A percentile compares a stretch with the other conserved stretches of the same genome.
Conservation (phyloP, 345 rosid genomes). For the Kernera saxatilis region DNA sequence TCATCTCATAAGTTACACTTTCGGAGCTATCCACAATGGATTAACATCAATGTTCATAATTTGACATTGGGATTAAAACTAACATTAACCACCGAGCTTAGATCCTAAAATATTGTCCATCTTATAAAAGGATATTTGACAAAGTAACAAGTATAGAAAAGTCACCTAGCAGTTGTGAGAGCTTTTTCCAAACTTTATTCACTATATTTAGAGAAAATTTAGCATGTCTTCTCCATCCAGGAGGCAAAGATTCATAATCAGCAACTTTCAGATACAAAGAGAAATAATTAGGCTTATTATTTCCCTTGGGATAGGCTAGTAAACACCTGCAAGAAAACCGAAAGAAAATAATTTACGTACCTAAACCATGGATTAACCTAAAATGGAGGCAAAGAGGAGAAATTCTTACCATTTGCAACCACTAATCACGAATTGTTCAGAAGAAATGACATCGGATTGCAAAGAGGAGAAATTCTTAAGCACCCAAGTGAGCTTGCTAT, state of each 20-base stretch:
- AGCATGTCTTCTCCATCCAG: conserved; percentile 71
- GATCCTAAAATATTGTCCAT: too few species aligned
- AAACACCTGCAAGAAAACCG: conserved; percentile 40
- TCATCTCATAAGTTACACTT: too few species aligned
- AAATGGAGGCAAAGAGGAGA: neutral
- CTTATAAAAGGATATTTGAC: neutral
- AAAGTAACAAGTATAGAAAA: neutral
- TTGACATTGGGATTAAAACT: too few species aligned
- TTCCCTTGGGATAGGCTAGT: conserved; percentile 61
- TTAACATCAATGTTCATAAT: neutral
- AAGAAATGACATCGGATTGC: neutral
- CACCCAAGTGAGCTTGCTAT: neutral
- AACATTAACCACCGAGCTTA: too few species aligned
- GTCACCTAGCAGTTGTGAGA: conserved; percentile 6
- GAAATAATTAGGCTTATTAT: conserved; percentile 45
- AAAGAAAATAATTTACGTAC: neutral
- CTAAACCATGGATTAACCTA: too few species aligned
- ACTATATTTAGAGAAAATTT: conserved; percentile 55
- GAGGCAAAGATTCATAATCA: conserved; percentile 45
- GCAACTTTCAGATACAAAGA: conserved; percentile 66
- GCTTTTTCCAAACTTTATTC: conserved; percentile 45
- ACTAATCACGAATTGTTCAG: neutral
- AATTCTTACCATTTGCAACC: neutral
- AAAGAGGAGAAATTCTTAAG: neutral
- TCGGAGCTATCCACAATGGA: too few species aligned